Conservation (phyloP, 306 rosid species). For the Hippophae tibetana region DNA sequence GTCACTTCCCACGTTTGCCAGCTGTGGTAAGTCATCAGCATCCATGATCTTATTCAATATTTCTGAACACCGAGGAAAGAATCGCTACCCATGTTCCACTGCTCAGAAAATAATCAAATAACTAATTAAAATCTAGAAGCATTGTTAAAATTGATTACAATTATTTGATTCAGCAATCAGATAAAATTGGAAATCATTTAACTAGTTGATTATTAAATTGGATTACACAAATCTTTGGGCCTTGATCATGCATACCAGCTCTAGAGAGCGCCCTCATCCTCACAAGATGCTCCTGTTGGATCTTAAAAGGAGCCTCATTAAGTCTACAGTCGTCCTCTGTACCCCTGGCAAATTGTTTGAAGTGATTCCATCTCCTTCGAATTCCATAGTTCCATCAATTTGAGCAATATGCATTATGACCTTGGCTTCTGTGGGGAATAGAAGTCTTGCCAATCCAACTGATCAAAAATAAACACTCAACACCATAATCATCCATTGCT, state of each 20-base stretch:
- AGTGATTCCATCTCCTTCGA: constrained; percentile 22
- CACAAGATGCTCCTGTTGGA: constrained; percentile 53
- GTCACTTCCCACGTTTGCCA: constrained; percentile 37
- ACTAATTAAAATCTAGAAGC: background rate
- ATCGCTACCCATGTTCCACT: constrained; percentile 63
- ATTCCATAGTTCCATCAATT: constrained; percentile 42
- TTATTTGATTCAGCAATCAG: background rate
- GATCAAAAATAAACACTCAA: constrained; percentile 15
- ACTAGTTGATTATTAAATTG: background rate
- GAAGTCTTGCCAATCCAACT: constrained; percentile 58
- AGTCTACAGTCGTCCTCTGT: constrained; percentile 39
- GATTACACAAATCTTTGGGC: background rate
- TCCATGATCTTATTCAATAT: constrained; percentile 67
- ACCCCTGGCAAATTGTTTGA: constrained; percentile 14
- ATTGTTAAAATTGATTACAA: background rate
- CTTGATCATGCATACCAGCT: constrained; percentile 32
- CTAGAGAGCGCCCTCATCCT: constrained; percentile 50
- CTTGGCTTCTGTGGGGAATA: constrained; percentile 68
- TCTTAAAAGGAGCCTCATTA: constrained; percentile 54
- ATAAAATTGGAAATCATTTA: background rate
- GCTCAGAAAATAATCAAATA: constrained; percentile 19
- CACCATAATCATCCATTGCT: background rate
- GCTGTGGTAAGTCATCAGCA: constrained; percentile 45
- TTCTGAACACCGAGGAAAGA: constrained; percentile 67
- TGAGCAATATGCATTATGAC: constrained; percentile 51